Base-by-base conservation (phyloP, 164 flowering plant genomes). In the Vitis riparia region DNA sequence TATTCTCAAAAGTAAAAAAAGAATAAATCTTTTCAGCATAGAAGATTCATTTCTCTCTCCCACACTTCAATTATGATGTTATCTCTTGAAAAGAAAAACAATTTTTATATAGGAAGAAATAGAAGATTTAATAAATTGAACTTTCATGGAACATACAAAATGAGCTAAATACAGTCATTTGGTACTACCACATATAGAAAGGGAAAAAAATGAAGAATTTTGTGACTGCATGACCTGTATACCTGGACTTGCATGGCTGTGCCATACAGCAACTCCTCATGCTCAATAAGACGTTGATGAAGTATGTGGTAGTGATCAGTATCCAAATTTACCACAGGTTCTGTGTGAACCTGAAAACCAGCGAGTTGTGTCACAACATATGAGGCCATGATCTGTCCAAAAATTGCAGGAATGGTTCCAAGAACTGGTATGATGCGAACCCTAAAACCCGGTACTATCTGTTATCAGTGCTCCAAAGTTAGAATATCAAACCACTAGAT, bases 361-460 rank as follows among this genome's bases (percentile, higher is more conserved):
- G 97, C 95, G 49, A 95, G 88, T 69, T 90, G 84, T 19, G 97
- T 90, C 68, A 91, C 79, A 74, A 89, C 92, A 73, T 95, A 90
- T 57, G 99, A 93, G 65, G 99, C 97, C 99, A 95, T 93, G 69
- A 95, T 88, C 82, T 91, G 97, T 66, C 99, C 99, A 81, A 95
- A 95, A 66, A 95, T 91, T 68, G 99, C 99, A 69, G 98, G 99
- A 66, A 93, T 86, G 63, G 93, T 89, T 32, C 98, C 99, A 48
- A 95, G 80, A 51, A 95, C 99, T 62, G 99, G 99, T 55, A 95
- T 95, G 29, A 93, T 91, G 12, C 97, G 97, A 72, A 95, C 98
- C 74, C 98, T 85, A 78, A 95, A 95, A 11, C 97, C 94, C 6
- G 98, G 99, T 47, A 93, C 90, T 59, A 95, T 73, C 98, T 95